These are phyloP conservation scores for Coix lacrymajobi DNA, from an alignment of 176 grass and related monocot species.

Conservation along the genomic window DNA sequence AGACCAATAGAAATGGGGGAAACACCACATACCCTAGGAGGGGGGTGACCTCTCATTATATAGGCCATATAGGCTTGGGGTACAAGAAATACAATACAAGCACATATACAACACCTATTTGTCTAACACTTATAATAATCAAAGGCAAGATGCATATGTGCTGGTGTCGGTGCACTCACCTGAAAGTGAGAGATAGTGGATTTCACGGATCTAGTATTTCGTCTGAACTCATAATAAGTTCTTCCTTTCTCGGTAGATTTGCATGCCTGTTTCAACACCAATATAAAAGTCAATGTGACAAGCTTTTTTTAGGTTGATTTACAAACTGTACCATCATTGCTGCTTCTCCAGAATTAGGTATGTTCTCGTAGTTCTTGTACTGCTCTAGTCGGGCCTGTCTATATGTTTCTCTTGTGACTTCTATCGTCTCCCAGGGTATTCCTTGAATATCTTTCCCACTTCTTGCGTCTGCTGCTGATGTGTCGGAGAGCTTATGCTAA, in stretches of 20 bases:
- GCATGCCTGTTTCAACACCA: conserved; percentile 46
- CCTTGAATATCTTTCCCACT: conserved; percentile 90
- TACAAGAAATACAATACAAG: no score
- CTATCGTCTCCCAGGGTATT: conserved; percentile 67
- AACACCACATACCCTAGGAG: no score
- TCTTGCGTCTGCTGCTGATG: conserved; percentile 55
- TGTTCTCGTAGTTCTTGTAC: conserved; percentile 86
- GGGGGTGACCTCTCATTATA: no score
- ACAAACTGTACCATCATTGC: conserved; percentile 40
- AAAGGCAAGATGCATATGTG: conserved; percentile 3
- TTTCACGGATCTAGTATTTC: conserved; percentile 80
- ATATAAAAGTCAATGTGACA: conserved; percentile 8
- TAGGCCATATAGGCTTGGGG: no score
- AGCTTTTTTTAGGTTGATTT: background rate
- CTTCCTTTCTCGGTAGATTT: conserved; percentile 58
- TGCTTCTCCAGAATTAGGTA: conserved; percentile 61
- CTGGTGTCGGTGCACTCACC: conserved; percentile 24
- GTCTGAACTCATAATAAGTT: conserved; percentile 66
- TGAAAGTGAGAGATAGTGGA: conserved; percentile 82
- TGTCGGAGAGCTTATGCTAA: conserved; percentile 53
- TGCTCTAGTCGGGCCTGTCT: conserved; percentile 56
- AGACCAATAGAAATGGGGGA: no score
- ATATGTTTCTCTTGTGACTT: conserved; percentile 58
- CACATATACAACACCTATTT: no score
- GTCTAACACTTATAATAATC: no score